These are phyloP conservation scores for Melampsora americana DNA, from an alignment of 1,284 basidiomycete species.

Conservation along the genomic window DNA sequence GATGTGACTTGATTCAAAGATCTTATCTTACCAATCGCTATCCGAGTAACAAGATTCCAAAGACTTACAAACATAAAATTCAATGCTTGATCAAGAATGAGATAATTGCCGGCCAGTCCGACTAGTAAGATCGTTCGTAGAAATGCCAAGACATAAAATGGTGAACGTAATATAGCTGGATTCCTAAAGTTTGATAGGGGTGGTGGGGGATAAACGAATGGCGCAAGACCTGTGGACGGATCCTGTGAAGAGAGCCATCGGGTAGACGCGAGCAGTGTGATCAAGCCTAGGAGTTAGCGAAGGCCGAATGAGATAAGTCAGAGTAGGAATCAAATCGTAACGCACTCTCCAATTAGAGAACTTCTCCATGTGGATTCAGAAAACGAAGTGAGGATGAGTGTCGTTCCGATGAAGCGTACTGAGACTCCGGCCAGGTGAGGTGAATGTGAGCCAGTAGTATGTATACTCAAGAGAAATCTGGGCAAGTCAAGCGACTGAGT, in stretches of 20 bases:
- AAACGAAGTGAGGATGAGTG: no score
- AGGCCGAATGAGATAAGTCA: not conserved
- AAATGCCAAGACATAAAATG: slow-evolving; percentile 20
- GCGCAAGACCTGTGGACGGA: slow-evolving; percentile 29
- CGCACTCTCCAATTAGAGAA: slow-evolving; percentile 42
- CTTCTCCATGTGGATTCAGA: slow-evolving; percentile 26
- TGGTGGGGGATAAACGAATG: slow-evolving; percentile 41
- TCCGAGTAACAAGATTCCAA: not conserved
- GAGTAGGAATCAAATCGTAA: no score
- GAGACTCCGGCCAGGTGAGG: no score
- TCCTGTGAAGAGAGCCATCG: slow-evolving; percentile 12
- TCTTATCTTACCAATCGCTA: not conserved
- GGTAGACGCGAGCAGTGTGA: not conserved
- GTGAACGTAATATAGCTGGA: slow-evolving; percentile 5
- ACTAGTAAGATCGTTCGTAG: slow-evolving; percentile 23
- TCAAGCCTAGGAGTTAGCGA: not conserved
- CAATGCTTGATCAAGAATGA: slow-evolving; percentile 13
- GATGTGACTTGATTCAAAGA: not conserved
- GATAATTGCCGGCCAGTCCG: not conserved
- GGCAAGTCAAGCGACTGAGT: no score
- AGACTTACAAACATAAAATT: not conserved
- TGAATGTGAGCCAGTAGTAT: no score
- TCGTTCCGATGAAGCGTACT: no score
- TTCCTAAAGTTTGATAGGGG: slow-evolving; percentile 22
- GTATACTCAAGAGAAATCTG: no score